Conservation (phyloP, 1,284 basidiomycete species). For the Cutaneotrichosporon arboriforme region DNA sequence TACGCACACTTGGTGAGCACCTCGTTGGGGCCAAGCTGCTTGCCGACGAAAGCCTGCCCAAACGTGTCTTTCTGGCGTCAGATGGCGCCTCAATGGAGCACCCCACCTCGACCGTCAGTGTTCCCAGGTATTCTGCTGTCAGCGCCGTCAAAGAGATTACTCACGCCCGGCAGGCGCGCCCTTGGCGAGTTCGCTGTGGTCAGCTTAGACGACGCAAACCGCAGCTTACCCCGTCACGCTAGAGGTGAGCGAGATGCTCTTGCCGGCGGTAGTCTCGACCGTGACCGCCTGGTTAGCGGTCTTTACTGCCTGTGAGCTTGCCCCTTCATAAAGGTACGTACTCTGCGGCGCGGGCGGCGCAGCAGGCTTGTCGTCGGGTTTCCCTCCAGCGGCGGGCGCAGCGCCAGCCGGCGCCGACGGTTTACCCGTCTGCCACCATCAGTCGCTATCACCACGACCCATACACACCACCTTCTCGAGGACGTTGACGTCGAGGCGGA, state of each 20-base stretch:
- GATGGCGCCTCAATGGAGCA: neutral
- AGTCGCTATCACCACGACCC: neutral
- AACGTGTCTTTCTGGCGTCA: constrained; percentile 26
- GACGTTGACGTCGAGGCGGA: constrained; percentile 32
- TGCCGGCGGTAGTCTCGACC: neutral
- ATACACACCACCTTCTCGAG: constrained; percentile 35
- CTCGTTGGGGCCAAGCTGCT: constrained; percentile 38
- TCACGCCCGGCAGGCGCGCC: constrained; percentile 14
- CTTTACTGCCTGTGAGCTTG: neutral
- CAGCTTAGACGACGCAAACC: neutral
- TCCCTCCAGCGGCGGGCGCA: neutral
- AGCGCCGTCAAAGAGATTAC: neutral
- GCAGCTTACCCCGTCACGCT: constrained; percentile 23
- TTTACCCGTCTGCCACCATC: too few species aligned
- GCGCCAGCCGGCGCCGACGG: too few species aligned
- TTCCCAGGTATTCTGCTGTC: constrained; percentile 36
- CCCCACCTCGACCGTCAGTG: constrained; percentile 33
- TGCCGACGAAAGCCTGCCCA: constrained; percentile 33
- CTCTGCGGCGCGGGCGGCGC: too few species aligned
- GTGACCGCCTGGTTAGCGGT: neutral
- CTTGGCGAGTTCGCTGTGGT: constrained; percentile 30
- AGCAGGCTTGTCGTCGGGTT: neutral
- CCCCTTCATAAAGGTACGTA: too few species aligned
- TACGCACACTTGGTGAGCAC: constrained; percentile 35
- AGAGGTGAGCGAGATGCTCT: neutral